phyloP scores from a whole-genome alignment of 768 basidiomycete species.

The Tylopilus felleus region DNA sequence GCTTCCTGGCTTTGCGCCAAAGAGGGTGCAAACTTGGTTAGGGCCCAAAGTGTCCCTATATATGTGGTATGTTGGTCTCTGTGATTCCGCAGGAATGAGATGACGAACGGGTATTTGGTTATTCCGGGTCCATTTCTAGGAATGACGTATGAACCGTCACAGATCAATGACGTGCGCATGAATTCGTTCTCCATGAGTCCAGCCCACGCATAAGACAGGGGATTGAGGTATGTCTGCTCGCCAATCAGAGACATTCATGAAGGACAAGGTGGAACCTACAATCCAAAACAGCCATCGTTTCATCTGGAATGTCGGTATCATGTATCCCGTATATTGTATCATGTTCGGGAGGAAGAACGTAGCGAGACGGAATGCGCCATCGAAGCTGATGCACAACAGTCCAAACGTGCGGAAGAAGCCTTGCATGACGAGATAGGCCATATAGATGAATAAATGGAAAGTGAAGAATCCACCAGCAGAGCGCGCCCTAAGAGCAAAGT shows the following conservation, averaged over 20 bases:
- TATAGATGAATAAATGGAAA: constrained; percentile 62
- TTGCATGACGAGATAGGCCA: constrained; percentile 70
- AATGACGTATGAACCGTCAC: constrained; percentile 62
- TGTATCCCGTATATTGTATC: constrained; percentile 68
- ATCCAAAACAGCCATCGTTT: constrained; percentile 88
- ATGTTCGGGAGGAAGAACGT: constrained; percentile 76
- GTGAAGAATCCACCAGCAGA: constrained; percentile 47
- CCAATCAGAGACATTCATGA: constrained; percentile 7
- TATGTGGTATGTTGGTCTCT: constrained; percentile 15
- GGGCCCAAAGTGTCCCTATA: constrained; percentile 48
- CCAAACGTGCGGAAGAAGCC: constrained; percentile 82
- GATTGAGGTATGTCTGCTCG: constrained; percentile 68
- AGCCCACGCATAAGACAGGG: constrained; percentile 73
- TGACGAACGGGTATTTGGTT: constrained; percentile 60
- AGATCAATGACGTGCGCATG: constrained; percentile 57
- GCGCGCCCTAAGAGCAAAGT: constrained; percentile 23
- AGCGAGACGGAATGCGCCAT: constrained; percentile 50
- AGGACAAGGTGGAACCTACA: constrained; percentile 36
- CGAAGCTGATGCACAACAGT: constrained; percentile 51
- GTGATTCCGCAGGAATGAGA: background rate
- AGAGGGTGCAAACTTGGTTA: constrained; percentile 78
- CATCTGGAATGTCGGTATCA: constrained; percentile 65
- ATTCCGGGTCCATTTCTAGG: constrained; percentile 60
- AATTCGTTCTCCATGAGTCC: constrained; percentile 87
- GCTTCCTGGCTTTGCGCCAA: constrained; percentile 59